phyloP scores from a whole-genome alignment of 2,329 filamentous ascomycete species.

The Trichoderma aggressivum region DNA sequence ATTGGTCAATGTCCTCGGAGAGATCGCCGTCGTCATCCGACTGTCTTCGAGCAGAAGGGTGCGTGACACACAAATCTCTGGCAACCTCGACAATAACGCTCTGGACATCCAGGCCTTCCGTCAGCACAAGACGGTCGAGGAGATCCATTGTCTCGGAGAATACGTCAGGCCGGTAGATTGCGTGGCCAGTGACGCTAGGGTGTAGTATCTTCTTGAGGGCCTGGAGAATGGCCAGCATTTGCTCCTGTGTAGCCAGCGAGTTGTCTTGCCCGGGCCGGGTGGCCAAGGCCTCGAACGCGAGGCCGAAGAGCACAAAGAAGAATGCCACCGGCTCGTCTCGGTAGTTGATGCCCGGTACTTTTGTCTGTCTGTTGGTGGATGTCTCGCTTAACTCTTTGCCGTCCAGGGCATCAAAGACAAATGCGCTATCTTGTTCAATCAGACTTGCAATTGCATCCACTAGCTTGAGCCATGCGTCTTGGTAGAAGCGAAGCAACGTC shows the following conservation, averaged over 20 bases:
- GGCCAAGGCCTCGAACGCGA: conserved; percentile 92
- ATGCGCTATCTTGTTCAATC: conserved; percentile 95
- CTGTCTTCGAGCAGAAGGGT: conserved; percentile 73
- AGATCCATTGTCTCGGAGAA: conserved; percentile 98
- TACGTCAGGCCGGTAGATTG: conserved; percentile 92
- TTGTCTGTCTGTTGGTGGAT: conserved; percentile 50
- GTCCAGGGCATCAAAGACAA: conserved; percentile 94
- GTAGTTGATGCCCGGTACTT: conserved; percentile 86
- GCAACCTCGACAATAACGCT: conserved; percentile 92
- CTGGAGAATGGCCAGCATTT: conserved; percentile 82
- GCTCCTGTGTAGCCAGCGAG: conserved; percentile 65
- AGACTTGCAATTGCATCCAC: conserved; percentile 96
- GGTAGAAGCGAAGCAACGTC: conserved; percentile 91
- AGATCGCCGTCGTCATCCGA: conserved; percentile 66
- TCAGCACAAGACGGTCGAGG: conserved; percentile 86
- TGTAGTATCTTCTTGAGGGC: conserved; percentile 93
- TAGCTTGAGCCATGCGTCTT: conserved; percentile 93
- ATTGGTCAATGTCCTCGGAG: conserved; percentile 94
- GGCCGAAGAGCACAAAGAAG: conserved; percentile 96
- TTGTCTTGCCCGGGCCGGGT: conserved; percentile 59
- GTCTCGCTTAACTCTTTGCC: conserved; percentile 64
- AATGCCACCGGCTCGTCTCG: conserved; percentile 96
- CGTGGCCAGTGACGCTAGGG: conserved; percentile 90
- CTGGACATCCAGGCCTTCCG: conserved; percentile 85
- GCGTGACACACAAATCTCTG: conserved; percentile 81